Percentiles rank a stretch among this genome's conserved stretches.
Evolutionary conservation across 305 asterid genomes (phyloP).

Genomic region (Fraxinus sp.): DNA sequence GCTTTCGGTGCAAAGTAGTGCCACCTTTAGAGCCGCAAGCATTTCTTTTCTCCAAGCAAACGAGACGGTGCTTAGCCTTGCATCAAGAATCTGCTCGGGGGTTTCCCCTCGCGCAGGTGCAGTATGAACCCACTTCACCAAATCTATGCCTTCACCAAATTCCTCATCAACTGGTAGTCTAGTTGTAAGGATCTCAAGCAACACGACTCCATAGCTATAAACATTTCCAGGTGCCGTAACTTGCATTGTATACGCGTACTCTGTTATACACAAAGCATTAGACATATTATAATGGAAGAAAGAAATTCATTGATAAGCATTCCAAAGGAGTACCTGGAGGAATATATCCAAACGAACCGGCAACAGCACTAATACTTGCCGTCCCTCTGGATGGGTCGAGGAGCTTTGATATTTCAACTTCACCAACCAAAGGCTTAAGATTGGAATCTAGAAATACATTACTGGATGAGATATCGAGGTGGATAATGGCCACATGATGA

Average conservation of each 20-base stretch:
- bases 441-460: slow-evolving; percentile 79
- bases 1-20: slow-evolving; percentile 75
- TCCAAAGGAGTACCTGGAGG: slow-evolving; percentile 74
- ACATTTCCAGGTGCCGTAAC: slow-evolving; percentile 97
- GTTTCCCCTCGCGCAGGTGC: slow-evolving; percentile 91
- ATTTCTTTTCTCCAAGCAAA: slow-evolving; percentile 87
- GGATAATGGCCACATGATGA: slow-evolving; percentile 82
- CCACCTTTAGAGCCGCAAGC: slow-evolving; percentile 75
- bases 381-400: slow-evolving; percentile 94
- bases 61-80: slow-evolving; percentile 81
- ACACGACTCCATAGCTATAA: slow-evolving; percentile 88
- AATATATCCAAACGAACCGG: slow-evolving; percentile 96
- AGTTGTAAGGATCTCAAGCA: slow-evolving; percentile 89
- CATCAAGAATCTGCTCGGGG: slow-evolving; percentile 95
- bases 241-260: slow-evolving; percentile 98
- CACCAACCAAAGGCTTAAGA: slow-evolving; percentile 72
- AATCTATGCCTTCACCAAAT: slow-evolving; percentile 94
- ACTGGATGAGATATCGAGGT: slow-evolving; percentile 89
- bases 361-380: slow-evolving; percentile 96
- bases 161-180: slow-evolving; percentile 81
- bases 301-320: not conserved
- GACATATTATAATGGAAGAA: not conserved
- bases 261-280: slow-evolving; percentile 33
- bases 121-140: slow-evolving; percentile 95
- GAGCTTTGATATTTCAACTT: slow-evolving; percentile 90